phyloP scores from a whole-genome alignment of 2,329 filamentous ascomycete species.

The Fusarium heterosporum region DNA sequence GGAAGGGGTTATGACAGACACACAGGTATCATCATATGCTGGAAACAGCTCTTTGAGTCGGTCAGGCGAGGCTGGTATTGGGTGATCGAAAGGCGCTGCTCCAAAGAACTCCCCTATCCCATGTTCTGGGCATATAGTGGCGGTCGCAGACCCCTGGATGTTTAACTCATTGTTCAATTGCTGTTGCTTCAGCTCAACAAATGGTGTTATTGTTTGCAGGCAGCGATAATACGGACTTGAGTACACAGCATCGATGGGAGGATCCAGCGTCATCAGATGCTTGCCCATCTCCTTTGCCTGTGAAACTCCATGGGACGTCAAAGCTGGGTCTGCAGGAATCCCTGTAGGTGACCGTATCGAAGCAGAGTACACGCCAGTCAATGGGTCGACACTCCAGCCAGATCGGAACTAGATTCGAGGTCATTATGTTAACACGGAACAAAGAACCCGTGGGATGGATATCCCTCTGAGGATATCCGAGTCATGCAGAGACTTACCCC shows the following conservation, averaged over 20 bases:
- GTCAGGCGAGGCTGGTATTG: slow-evolving; percentile 74
- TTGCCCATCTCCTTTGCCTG: slow-evolving; percentile 83
- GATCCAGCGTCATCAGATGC: slow-evolving; percentile 71
- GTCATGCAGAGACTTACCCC: slow-evolving; percentile 67
- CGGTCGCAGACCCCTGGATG: slow-evolving; percentile 36
- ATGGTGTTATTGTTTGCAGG: slow-evolving; percentile 83
- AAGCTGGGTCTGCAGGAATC: slow-evolving; percentile 86
- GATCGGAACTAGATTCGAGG: slow-evolving; percentile 77
- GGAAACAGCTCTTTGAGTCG: slow-evolving; percentile 77
- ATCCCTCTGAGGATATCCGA: slow-evolving; percentile 1
- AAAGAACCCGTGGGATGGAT: not conserved
- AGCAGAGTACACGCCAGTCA: slow-evolving; percentile 81
- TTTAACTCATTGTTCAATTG: slow-evolving; percentile 24
- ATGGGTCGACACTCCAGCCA: slow-evolving; percentile 86
- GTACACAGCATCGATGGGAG: slow-evolving; percentile 81
- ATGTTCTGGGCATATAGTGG: slow-evolving; percentile 65
- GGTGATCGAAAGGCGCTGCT: slow-evolving; percentile 85
- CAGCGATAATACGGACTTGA: slow-evolving; percentile 89
- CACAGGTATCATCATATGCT: slow-evolving; percentile 67
- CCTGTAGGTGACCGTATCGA: slow-evolving; percentile 84
- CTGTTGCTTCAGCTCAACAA: slow-evolving; percentile 61
- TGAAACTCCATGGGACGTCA: slow-evolving; percentile 86
- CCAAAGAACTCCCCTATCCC: slow-evolving; percentile 91
- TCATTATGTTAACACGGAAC: slow-evolving; percentile 28
- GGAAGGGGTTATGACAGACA: slow-evolving; percentile 74